Base-by-base conservation (phyloP, 106 monocot species). In the Posidonia australis region DNA sequence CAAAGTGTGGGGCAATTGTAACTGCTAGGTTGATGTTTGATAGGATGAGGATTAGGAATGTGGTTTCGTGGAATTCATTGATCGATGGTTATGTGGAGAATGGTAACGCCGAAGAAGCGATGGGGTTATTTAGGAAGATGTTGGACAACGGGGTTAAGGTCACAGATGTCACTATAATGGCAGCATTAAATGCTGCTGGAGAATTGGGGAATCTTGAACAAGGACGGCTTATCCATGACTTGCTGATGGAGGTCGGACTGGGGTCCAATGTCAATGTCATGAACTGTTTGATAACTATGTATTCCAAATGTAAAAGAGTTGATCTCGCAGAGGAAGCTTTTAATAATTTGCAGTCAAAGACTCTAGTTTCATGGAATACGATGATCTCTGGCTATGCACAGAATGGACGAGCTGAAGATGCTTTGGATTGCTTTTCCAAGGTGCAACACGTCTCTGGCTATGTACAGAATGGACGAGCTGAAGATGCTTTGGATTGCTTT, bases 251-350 rank as follows among this genome's bases (percentile, higher is more conserved):
- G 25, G 30, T 67, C n/a, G 83, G 79, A 31, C 67, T 91, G n/a
- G 68, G 66, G 19, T 64, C 72, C 1, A 66, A 82, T 67, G 61
- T 67, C 3, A 75, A 81, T 2, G 82, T 84, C 5, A 67, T 73
- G 81, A 92, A 92, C 68, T 63, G 81, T 18, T 67, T 92, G 16
- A 84, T 92, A 62, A 84, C 86, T 11, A 92, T 84, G 87, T 92
- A 92, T 63, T 77, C 77, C 11, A 92, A 84, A 53, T 87, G 92
- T 67, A 82, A 79, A 55, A 74, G 79, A 30, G 23, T 67, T 17
- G 91, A 84, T 57, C 74, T 81, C 20, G 86, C 83, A 6, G 54
- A 25, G 4, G 51, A 81, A 14, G 69, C 81, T 3, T 91, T 91
- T 47, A 59, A 77, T 16, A 66, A 46, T 12, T 49, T 91, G 69